A percentile compares a stretch with the other conserved stretches of the same genome.
Conservation (phyloP, 2,329 filamentous ascomycete species). For the Diaporthe helianthi region DNA sequence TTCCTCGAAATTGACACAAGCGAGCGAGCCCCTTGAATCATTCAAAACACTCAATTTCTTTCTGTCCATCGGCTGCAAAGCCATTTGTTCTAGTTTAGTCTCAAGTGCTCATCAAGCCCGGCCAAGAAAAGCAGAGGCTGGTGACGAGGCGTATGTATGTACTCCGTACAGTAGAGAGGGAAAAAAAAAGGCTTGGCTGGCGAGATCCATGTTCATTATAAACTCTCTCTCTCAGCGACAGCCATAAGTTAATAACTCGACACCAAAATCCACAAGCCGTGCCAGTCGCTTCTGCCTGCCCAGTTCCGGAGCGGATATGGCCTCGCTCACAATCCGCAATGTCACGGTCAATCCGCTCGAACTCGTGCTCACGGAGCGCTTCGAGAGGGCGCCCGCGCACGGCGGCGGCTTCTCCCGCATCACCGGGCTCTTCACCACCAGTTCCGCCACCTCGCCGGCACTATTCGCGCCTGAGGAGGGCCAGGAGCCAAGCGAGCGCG, state of each 20-base stretch:
- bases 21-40: slow-evolving; percentile 8
- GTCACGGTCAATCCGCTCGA: slow-evolving; percentile 32
- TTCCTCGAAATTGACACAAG: slow-evolving; percentile 6
- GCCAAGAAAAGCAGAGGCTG: slow-evolving; percentile 17
- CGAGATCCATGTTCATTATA: neutral
- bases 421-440: slow-evolving; percentile 50
- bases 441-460: slow-evolving; percentile 42
- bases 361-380: slow-evolving; percentile 30
- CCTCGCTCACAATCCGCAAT: slow-evolving; percentile 34
- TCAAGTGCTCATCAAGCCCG: neutral
- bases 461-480: slow-evolving; percentile 37
- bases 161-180: too few relatives aligned
- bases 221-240: neutral
- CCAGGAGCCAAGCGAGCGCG: slow-evolving; percentile 47
- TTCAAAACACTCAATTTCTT: neutral
- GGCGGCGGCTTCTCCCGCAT: slow-evolving; percentile 31
- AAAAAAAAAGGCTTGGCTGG: slow-evolving; percentile 7
- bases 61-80: too few relatives aligned
- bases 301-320: slow-evolving; percentile 20
- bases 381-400: slow-evolving; percentile 12
- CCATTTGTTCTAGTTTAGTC: too few relatives aligned
- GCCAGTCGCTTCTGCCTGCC: slow-evolving; percentile 18
- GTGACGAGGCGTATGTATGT: neutral
- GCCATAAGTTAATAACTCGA: too few relatives aligned
- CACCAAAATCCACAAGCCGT: neutral